Evolutionary conservation across 768 basidiomycete species (phyloP), one percentile per base, ranked within the genome.

Genomic region (Russula sp.): DNA sequence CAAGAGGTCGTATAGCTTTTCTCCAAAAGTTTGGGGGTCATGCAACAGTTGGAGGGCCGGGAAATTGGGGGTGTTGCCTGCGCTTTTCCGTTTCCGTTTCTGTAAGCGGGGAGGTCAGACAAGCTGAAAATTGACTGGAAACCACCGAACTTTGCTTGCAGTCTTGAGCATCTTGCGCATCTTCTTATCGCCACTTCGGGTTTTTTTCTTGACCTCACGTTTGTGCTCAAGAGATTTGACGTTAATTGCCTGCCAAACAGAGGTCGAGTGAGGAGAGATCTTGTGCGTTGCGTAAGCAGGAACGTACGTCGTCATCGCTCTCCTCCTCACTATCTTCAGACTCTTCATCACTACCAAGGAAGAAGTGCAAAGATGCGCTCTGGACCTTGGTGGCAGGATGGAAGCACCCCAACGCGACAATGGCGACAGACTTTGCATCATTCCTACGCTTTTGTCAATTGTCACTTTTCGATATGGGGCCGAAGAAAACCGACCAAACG

Each of bases 351-450:
- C 81, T 84, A 5, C 92, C 92, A n/a, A 99, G 83, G 79, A 98
- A 99, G 77, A 98, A 99, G 75, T 98, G 93, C 16, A 95, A 75
- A 1, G 94, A 91, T 2, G 93, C 93, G 63, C 85, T 92, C 72
- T 98, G 95, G 0, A 98, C 97, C 74, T 98, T 98, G 56, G 86
- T 79, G 43, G 87, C 83, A 25, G 97, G 94, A 72, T 99, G 96
- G 71, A 93, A 90, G 73, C 93, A 96, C 7, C 92, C 96, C 43
- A 92, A 78, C 0, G 92, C 84, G 66, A 96, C 81, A 70, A 99
- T 95, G 7, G 95, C 85, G 14, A 98, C 93, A 1, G 93, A 82
- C 76, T 98, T 98, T 3, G 86, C 82, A 70, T 98, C 96, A 54
- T 83, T 85, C 93, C 90, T 91, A 65, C 16, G 38, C 22, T 46